Conservation (phyloP, 2,329 filamentous ascomycete species). For the Monosporascus sp. region DNA sequence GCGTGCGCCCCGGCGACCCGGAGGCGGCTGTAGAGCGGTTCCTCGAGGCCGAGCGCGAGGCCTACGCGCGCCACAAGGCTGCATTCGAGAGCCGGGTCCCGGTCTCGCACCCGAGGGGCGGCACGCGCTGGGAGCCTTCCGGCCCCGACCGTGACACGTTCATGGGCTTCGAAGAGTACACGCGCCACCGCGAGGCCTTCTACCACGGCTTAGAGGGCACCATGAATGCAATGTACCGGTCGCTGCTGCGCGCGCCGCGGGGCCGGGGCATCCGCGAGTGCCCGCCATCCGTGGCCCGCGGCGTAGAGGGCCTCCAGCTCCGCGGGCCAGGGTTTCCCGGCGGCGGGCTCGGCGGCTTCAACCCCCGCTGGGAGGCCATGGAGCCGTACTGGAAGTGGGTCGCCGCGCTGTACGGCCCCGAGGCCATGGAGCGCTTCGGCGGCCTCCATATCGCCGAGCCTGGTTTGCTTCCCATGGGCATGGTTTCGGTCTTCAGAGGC, state of each 20-base stretch:
- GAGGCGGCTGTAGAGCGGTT: constrained; percentile 1
- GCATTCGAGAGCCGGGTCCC: constrained; percentile 20
- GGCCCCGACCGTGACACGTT: constrained; percentile 18
- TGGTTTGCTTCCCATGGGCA: constrained; percentile 41
- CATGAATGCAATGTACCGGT: constrained; percentile 30
- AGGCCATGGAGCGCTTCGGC: constrained; percentile 39
- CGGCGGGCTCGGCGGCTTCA: constrained; percentile 10
- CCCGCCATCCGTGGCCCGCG: constrained; percentile 16
- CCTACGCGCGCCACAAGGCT: constrained; percentile 2
- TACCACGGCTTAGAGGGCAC: constrained; percentile 10
- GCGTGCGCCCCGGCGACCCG: constrained; percentile 3
- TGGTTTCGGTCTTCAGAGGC: constrained; percentile 40
- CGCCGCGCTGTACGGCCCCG: constrained; percentile 38
- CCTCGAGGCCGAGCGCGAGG: constrained; percentile 1
- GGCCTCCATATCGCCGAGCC: constrained; percentile 40
- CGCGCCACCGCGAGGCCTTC: constrained; percentile 23
- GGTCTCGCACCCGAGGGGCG: background rate
- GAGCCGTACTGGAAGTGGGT: constrained; percentile 45
- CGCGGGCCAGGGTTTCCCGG: constrained; percentile 1
- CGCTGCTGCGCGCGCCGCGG: constrained; percentile 30
- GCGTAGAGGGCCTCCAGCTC: constrained; percentile 15
- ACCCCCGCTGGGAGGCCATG: constrained; percentile 27
- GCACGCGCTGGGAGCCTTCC: background rate
- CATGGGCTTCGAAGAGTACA: constrained; percentile 31
- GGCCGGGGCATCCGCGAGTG: constrained; percentile 22